Base-by-base conservation (phyloP, 2,329 filamentous ascomycete species). In the Fusarium secorum region DNA sequence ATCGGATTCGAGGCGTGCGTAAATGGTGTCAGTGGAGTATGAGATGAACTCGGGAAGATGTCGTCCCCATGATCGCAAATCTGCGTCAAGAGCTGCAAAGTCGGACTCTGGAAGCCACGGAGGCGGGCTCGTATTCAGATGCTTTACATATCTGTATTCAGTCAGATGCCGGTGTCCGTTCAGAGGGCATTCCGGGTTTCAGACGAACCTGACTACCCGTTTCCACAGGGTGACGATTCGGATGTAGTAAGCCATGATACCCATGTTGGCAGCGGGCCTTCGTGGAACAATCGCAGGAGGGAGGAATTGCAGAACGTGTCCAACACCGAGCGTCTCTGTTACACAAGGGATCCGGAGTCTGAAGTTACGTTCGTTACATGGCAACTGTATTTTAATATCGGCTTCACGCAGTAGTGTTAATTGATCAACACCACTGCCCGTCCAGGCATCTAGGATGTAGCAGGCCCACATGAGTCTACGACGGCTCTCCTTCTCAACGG, bases 1-100 rank as follows among this genome's bases (percentile, higher is more conserved):
- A 38, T 83, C 82, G 2, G 83, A 84, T 66, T 84, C 83, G 24
- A 83, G 79, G 15, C 83, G 81, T 6, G 82, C 82, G 64, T 84
- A 85, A 36, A 85, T 83, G 22, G 83, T 82, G 44, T 83, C 81
- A 18, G 80, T 76, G 3, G 80, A 81, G 70, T 84, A 84, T 38
- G 81, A 81, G 42, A 85, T 78, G 64, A 81, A 83, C 41, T 83
- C 81, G 1, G 83, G 83, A 10, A 85, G 79, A 39, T 82, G 79
- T 28, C 76, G 75, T 11, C 81, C 80, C 83, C 83, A 85, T 20
- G 78, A 76, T 26, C 76, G 75, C 53, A 84, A 74, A 61, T 83
- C 82, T 3, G 77, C 78, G 46, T 83, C 80, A 39, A 85, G 76
- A 7, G 78, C 78, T 7, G 80, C 77, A 71, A 85, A 84, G 57